Conservation (phyloP, 768 basidiomycete species). For the Naganishia onofrii region DNA sequence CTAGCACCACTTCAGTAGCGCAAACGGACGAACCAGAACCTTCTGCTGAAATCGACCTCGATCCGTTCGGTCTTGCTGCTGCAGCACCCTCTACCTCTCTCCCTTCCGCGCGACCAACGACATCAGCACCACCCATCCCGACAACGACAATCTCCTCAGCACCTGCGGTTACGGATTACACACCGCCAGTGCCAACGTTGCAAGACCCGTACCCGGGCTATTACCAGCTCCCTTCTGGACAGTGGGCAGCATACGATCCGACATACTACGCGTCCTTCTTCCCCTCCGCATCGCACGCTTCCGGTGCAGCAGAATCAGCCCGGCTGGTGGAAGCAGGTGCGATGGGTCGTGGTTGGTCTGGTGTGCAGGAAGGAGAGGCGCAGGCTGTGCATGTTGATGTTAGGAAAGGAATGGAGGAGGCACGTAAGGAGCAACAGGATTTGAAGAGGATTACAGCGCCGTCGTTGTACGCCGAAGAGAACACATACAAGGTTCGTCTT, state of each 20-base stretch:
- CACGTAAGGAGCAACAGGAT: conserved; percentile 35
- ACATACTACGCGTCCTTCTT: conserved; percentile 48
- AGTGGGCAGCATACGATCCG: conserved; percentile 48
- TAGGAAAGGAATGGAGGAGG: conserved; percentile 16
- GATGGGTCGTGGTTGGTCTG: conserved; percentile 47
- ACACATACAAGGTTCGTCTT: conserved; percentile 46
- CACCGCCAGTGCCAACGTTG: conserved; percentile 41
- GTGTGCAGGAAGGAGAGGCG: conserved; percentile 34
- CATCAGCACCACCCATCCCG: conserved; percentile 24
- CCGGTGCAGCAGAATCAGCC: background rate
- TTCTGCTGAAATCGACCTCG: conserved; percentile 13
- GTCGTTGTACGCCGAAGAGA: conserved; percentile 35
- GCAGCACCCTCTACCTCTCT: background rate
- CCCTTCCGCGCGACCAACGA: conserved; percentile 3
- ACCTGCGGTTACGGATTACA: conserved; percentile 43
- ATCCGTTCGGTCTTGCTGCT: background rate
- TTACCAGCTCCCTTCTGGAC: conserved; percentile 45
- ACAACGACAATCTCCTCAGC: conserved; percentile 43
- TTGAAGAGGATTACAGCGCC: conserved; percentile 39
- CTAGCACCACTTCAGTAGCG: too few species aligned
- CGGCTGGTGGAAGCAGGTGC: conserved; percentile 28
- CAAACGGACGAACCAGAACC: conserved; percentile 4
- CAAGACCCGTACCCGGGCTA: conserved; percentile 50
- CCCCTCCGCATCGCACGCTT: background rate
- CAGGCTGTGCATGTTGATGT: conserved; percentile 38